Percentiles rank a stretch among this genome's conserved stretches.
phyloP scores from a whole-genome alignment of 2,329 filamentous ascomycete genomes.

The Aspergillus niger region DNA sequence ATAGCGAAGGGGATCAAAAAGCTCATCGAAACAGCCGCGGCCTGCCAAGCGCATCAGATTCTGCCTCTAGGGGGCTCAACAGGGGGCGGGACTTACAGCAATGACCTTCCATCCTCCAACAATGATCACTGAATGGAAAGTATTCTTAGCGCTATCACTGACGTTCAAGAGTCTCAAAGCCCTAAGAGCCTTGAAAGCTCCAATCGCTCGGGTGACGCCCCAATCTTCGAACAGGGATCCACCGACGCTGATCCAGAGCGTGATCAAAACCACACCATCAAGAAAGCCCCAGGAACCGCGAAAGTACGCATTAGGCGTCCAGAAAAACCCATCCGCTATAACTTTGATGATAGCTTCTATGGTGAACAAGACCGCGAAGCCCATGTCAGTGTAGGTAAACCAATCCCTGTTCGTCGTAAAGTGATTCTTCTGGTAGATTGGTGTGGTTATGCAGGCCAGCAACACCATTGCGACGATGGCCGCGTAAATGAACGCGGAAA shows the following conservation, averaged over 20 bases:
- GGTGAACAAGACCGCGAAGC: slow-evolving; percentile 84
- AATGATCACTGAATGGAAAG: slow-evolving; percentile 95
- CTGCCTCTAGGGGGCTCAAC: neutral
- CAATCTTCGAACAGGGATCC: slow-evolving; percentile 81
- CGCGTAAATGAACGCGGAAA: slow-evolving; percentile 91
- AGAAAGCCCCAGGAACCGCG: slow-evolving; percentile 96
- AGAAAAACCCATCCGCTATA: slow-evolving; percentile 92
- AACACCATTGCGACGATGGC: slow-evolving; percentile 98
- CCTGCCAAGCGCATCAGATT: slow-evolving; percentile 41
- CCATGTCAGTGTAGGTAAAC: slow-evolving; percentile 93
- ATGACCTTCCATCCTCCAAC: slow-evolving; percentile 92
- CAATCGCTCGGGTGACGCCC: slow-evolving; percentile 83
- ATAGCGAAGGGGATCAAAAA: slow-evolving; percentile 95
- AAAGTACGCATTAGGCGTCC: slow-evolving; percentile 96
- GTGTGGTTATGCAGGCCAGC: slow-evolving; percentile 90
- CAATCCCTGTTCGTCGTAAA: slow-evolving; percentile 74
- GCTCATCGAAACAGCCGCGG: slow-evolving; percentile 90
- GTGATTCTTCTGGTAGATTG: slow-evolving; percentile 88
- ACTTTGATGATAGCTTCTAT: slow-evolving; percentile 88
- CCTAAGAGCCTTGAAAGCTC: slow-evolving; percentile 94
- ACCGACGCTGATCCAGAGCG: slow-evolving; percentile 91
- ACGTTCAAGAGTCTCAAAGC: slow-evolving; percentile 90
- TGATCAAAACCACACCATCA: slow-evolving; percentile 85
- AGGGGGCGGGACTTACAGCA: slow-evolving; percentile 57
- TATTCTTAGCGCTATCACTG: slow-evolving; percentile 91